Evolutionary conservation across 2,329 filamentous ascomycete genomes (phyloP), one percentile per base, ranked within the genome.

Genomic region (Seiridium unicorne): DNA sequence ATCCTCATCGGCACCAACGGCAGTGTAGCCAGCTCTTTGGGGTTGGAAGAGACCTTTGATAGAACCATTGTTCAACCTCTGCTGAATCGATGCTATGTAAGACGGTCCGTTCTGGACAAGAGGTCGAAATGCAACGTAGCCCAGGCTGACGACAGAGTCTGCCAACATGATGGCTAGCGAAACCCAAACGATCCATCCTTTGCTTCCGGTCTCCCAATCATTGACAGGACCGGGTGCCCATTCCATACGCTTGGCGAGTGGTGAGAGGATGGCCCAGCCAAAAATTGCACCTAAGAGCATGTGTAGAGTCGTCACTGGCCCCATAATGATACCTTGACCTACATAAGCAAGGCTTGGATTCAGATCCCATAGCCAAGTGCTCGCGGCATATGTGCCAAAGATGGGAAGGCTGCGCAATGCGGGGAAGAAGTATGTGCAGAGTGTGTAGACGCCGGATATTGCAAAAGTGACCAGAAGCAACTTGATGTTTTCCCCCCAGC

Each of bases 181-280:
- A 2, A 96, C 83, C 95, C 95, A 99, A 0, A 99, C 92, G 62
- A 99, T 98, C 95, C 95, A 99, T 44, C 94, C 95, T 76, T 98
- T 97, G 72, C 92, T 97, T 8, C 95, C 95, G 13, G 83, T 86
- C 61, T 94, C 91, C 95, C 95, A 99, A 72, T 96, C 91, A 59
- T 86, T 83, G 1, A 97, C 92, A 1, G 88, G 83, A 0, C 93
- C 95, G 3, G 93, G 91, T 8, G 95, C 95, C 95, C 95, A 99
- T 3, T 91, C 92, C 66, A 84, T 86, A 60, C 81, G 78, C 73
- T 97, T 97, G 3, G 95, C 93, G 6, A 98, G 75, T 1, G 95
- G 95, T 3, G 93, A 97, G 1, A 99, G 81, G 5, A 98, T 73
- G 0, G 88, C 95, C 95, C 95, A 99, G 34, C 95, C 95, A 8